Evolutionary conservation across 371 early-diverging fungal genomes (phyloP).

Genomic region (Batrachochytrium dendrobatidis): DNA sequence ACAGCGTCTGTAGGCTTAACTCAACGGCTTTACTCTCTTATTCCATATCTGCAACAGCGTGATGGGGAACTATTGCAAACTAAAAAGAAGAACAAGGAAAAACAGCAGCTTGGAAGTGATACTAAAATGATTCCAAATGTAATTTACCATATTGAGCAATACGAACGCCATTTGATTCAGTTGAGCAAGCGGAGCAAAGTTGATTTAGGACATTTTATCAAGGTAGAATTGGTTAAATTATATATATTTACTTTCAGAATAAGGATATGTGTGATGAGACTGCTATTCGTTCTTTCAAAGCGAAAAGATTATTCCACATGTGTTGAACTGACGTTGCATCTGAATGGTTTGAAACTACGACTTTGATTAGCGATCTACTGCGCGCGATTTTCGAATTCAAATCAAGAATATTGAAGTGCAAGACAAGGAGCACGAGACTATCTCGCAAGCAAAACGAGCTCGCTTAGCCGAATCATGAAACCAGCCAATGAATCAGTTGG

Average conservation of each 20-base stretch:
- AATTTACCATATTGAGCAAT: background rate
- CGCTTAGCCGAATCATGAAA: background rate
- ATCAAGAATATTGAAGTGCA: background rate
- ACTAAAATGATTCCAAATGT: background rate
- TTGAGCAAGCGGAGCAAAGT: background rate
- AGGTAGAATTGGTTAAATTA: background rate
- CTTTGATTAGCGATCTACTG: conserved; percentile 1
- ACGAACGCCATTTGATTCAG: background rate
- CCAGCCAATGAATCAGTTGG: too few relatives aligned
- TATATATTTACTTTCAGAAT: background rate
- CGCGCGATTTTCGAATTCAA: background rate
- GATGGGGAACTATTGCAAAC: background rate
- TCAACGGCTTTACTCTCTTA: background rate
- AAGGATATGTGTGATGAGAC: background rate
- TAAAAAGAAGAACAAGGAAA: background rate
- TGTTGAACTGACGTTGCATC: background rate
- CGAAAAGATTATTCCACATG: background rate
- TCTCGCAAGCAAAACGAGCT: background rate
- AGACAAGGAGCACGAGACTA: background rate
- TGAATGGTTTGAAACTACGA: background rate
- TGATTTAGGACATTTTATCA: background rate
- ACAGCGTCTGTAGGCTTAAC: background rate
- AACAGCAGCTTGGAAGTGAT: background rate
- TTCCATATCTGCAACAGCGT: background rate
- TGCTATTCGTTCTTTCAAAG: background rate